Conservation (phyloP, 2,329 filamentous ascomycete species). For the Beauveria scarabaeidicola region DNA sequence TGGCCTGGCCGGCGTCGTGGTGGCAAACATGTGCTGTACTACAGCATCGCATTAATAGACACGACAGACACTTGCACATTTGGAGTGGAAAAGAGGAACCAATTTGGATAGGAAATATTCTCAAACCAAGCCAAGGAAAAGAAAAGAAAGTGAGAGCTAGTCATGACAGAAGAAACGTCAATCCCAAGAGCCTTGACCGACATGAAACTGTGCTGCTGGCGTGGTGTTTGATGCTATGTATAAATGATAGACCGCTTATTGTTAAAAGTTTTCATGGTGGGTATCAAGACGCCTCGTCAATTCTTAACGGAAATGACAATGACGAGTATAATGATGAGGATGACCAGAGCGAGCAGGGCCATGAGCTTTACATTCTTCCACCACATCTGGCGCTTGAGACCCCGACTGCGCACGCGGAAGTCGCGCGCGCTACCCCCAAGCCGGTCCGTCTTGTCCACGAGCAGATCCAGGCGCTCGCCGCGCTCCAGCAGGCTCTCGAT, state of each 20-base stretch:
- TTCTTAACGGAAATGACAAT: constrained; percentile 48
- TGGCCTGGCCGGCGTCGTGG: background rate
- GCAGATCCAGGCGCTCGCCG: constrained; percentile 83
- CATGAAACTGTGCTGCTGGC: background rate
- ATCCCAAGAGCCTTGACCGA: background rate
- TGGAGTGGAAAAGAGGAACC: background rate
- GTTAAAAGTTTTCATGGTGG: background rate
- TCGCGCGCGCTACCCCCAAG: constrained; percentile 82
- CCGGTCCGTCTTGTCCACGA: constrained; percentile 94
- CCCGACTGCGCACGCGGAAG: constrained; percentile 79
- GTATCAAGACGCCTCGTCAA: constrained; percentile 12
- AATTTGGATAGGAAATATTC: background rate
- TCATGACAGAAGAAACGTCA: background rate
- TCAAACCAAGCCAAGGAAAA: background rate
- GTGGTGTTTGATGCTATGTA: background rate
- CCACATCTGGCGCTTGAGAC: constrained; percentile 92
- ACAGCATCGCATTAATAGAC: background rate
- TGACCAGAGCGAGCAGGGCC: constrained; percentile 64
- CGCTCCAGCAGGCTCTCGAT: constrained; percentile 84
- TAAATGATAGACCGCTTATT: background rate
- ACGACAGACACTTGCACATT: background rate
- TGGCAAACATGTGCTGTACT: background rate
- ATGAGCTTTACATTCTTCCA: constrained; percentile 99
- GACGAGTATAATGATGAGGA: constrained; percentile 49
- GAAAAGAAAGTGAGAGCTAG: background rate